Evolutionary conservation across 192 early-diverging fungal species (phyloP).

Genomic region (Coemansia sp.): DNA sequence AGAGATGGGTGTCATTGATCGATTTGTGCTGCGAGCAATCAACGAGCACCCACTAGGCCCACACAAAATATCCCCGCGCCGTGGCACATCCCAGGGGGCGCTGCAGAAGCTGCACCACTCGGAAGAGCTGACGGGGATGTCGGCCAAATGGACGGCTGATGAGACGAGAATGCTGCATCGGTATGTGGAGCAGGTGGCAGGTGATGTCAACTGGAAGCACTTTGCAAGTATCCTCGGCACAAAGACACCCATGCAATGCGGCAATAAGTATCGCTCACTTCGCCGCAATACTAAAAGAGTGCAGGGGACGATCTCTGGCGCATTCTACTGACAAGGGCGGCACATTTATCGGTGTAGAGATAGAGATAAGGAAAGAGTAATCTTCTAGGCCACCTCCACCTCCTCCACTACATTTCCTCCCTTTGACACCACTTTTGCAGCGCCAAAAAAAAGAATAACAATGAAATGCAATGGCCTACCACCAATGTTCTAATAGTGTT

Average conservation of each 20-base stretch:
- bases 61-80: not conserved
- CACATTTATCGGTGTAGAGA: no score
- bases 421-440: no score
- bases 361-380: no score
- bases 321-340: no score
- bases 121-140: no score
- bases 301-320: no score
- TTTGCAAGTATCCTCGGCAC: constrained; percentile 26
- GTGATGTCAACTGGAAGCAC: constrained; percentile 19
- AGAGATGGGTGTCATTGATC: not conserved
- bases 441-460: no score
- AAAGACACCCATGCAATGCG: constrained; percentile 30
- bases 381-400: no score
- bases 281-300: constrained; percentile 4
- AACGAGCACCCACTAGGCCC: constrained; percentile 10
- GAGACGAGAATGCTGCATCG: constrained; percentile 17
- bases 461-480: no score
- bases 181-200: constrained; percentile 11
- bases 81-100: not conserved
- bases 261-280: constrained; percentile 38
- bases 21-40: constrained; percentile 19
- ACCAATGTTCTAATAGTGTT: no score
- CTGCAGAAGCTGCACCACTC: no score
- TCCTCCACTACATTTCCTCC: no score
- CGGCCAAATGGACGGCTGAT: constrained; percentile 17